A percentile compares a stretch with the other conserved stretches of the same genome.
Conservation (phyloP, 352 stramenopile species). For the Phytophthora nicotianae region DNA sequence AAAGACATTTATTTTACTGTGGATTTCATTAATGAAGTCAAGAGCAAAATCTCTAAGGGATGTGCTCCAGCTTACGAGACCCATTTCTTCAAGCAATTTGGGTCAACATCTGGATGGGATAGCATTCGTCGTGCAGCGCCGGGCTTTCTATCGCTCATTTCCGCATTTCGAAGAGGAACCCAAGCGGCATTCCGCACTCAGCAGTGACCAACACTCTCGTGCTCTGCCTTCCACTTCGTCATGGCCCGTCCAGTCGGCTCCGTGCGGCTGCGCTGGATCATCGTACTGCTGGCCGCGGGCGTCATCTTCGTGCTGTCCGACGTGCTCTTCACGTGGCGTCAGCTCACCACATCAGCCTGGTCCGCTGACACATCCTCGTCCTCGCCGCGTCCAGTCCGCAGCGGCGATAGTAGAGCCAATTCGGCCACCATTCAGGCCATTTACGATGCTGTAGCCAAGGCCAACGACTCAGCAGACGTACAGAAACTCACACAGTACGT, state of each 20-base stretch:
- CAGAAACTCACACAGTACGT: slow-evolving; percentile 26
- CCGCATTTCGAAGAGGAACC: slow-evolving; percentile 9
- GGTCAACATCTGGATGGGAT: background rate
- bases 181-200: background rate
- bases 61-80: background rate
- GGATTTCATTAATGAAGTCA: background rate
- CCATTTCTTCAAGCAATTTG: background rate
- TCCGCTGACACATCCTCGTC: slow-evolving; percentile 2
- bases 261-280: slow-evolving; percentile 36
- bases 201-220: slow-evolving; percentile 22
- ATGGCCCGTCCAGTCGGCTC: slow-evolving; percentile 27
- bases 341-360: slow-evolving; percentile 21
- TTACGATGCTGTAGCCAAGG: slow-evolving; percentile 24
- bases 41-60: background rate
- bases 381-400: slow-evolving; percentile 4
- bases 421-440: slow-evolving; percentile 25
- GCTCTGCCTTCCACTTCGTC: background rate
- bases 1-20: background rate
- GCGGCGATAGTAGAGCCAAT: slow-evolving; percentile 1
- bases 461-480: slow-evolving; percentile 30
- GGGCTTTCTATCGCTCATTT: slow-evolving; percentile 1
- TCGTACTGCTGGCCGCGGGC: slow-evolving; percentile 28
- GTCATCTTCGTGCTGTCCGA: slow-evolving; percentile 41
- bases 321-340: slow-evolving; percentile 39
- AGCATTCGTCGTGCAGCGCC: background rate